Base-by-base conservation (phyloP, 768 basidiomycete genomes). In the Termitomyces sp. region DNA sequence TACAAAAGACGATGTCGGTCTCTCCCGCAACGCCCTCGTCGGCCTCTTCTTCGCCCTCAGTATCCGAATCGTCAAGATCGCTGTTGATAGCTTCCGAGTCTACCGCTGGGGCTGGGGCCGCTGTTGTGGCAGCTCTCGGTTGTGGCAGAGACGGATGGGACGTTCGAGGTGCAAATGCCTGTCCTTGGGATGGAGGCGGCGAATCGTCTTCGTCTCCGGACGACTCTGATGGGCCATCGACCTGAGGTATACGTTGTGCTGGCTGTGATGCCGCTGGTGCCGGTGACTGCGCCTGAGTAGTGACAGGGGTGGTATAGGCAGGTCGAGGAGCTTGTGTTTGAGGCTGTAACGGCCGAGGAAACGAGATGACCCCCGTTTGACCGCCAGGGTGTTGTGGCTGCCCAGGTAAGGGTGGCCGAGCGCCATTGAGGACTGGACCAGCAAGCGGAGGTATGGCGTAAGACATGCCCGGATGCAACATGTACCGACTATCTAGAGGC, bases 1-100 rank as follows among this genome's bases (percentile, higher is more conserved):
- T 95, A 74, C 97, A 98, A 69, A 98, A 96, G 24, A 98, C 94
- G 51, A 98, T 94, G 71, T 99, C 97, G 1, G 85, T 86, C 61
- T 94, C 88, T 9, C 84, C 86, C 33, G 83, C 83, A 0, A 82
- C 84, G 5, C 85, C 90, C 54, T 91, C 91, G 51, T 92, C 92
- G 0, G 85, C 84, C 12, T 94, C 94, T 49, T 91, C 90, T 63
- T 93, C 94, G 13, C 83, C 85, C 55, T 94, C 91, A 7, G 91
- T 90, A 64, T 97, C 96, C 0, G 92, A 92, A 70, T 98, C 96
- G 75, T 99, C 97, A 49, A 99, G 76, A 69, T 99, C 97, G 58
- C 94, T 96, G 69, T 96, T 96, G 73, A 99, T 98, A 16, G 89
- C 91, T 70, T 99, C 96, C 35, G 81, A 81, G 64, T 90, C 90